These are phyloP conservation scores for Chalciporus sphaerocephalus DNA, from an alignment of 768 basidiomycete genomes.

Conservation along the genomic window DNA sequence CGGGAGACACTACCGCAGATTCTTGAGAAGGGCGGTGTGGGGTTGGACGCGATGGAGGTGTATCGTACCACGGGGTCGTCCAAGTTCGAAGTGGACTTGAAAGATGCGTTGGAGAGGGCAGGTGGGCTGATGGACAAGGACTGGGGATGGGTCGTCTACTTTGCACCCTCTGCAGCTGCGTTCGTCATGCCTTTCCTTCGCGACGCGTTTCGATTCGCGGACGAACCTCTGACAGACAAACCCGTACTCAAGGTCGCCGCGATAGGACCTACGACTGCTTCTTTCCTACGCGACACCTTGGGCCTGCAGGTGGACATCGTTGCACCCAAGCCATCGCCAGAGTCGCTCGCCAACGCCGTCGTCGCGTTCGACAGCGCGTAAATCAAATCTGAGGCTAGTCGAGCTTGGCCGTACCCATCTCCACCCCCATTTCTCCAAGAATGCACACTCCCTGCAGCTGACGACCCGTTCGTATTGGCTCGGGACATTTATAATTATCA, in stretches of 20 bases:
- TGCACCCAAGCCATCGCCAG: conserved; percentile 53
- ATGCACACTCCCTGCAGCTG: too few species aligned
- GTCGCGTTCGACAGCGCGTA: conserved; percentile 14
- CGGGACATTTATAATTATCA: neutral
- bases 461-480: neutral
- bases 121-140: conserved; percentile 15
- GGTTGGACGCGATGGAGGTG: conserved; percentile 53
- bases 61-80: conserved; percentile 63
- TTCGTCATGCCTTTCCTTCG: conserved; percentile 50
- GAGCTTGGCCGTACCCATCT: neutral
- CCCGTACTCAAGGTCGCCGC: conserved; percentile 43
- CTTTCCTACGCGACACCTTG: conserved; percentile 45
- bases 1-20: conserved; percentile 58
- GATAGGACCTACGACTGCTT: conserved; percentile 65
- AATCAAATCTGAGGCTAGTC: too few species aligned
- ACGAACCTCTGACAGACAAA: neutral
- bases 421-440: too few species aligned
- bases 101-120: conserved; percentile 26
- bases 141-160: conserved; percentile 69
- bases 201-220: conserved; percentile 40
- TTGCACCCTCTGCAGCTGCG: conserved; percentile 69
- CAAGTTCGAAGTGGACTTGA: conserved; percentile 45
- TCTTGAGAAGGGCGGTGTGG: conserved; percentile 42
- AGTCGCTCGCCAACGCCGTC: conserved; percentile 39
- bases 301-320: conserved; percentile 50